Conservation (phyloP, 2,329 filamentous ascomycete species). For the Fusarium sublunatum region DNA sequence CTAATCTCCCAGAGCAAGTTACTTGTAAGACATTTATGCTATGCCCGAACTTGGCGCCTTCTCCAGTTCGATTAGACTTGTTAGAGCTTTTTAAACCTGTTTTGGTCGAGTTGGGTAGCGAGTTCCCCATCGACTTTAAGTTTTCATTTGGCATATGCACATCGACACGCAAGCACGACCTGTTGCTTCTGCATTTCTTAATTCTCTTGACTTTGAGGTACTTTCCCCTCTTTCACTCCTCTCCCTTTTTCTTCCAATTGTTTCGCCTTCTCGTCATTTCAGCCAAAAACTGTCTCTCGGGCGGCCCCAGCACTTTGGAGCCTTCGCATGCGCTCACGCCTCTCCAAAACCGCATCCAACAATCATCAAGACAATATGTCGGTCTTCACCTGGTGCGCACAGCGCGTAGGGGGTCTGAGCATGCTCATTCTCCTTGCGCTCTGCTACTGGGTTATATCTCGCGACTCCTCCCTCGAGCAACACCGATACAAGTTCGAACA, state of each 20-base stretch:
- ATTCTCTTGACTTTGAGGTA: neutral
- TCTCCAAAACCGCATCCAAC: neutral
- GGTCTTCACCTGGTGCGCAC: slow-evolving; percentile 65
- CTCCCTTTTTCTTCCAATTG: slow-evolving; percentile 1
- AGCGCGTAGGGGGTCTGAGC: slow-evolving; percentile 65
- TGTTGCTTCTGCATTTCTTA: neutral
- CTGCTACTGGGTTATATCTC: slow-evolving; percentile 66
- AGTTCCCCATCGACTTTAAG: slow-evolving; percentile 4
- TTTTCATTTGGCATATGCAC: slow-evolving; percentile 8
- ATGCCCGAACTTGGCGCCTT: neutral
- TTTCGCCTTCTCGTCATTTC: slow-evolving; percentile 1
- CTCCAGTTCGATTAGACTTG: neutral
- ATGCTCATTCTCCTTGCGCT: slow-evolving; percentile 62
- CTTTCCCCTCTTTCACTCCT: neutral
- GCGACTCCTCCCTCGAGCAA: slow-evolving; percentile 58
- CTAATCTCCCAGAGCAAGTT: slow-evolving; percentile 4
- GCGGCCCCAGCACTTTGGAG: slow-evolving; percentile 9
- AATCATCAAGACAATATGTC: slow-evolving; percentile 55
- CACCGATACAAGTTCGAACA: slow-evolving; percentile 59
- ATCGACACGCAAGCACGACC: slow-evolving; percentile 1
- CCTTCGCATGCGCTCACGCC: neutral
- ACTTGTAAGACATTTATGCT: neutral
- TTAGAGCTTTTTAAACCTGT: slow-evolving; percentile 1
- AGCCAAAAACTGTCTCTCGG: slow-evolving; percentile 3
- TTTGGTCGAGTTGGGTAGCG: neutral